Percentiles rank a stretch among this genome's conserved stretches.
phyloP scores from a whole-genome alignment of 2,329 filamentous ascomycete genomes.

The Botrytis byssoidea region DNA sequence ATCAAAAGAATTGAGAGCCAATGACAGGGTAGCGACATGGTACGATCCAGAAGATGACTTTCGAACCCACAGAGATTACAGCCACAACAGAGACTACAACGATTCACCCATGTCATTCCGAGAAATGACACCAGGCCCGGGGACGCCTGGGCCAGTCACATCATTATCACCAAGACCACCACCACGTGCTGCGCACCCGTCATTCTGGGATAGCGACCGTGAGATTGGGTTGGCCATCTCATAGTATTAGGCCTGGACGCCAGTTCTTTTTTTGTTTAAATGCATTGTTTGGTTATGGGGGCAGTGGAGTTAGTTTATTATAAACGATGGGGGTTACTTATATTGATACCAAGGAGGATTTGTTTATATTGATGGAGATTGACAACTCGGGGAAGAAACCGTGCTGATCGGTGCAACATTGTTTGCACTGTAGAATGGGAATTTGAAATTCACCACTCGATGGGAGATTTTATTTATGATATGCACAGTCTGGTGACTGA shows the following conservation, averaged over 20 bases:
- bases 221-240: conserved; percentile 21
- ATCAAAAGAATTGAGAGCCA: conserved; percentile 24
- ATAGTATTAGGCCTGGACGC: conserved; percentile 17
- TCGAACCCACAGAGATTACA: conserved; percentile 23
- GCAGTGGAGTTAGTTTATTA: conserved; percentile 16
- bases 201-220: conserved; percentile 15
- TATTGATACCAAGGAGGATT: conserved; percentile 22
- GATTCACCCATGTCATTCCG: conserved; percentile 26
- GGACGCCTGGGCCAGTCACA: not conserved
- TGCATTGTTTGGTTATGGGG: conserved; percentile 8
- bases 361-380: not conserved
- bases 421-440: not conserved
- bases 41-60: conserved; percentile 33
- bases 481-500: conserved; percentile 9
- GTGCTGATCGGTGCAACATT: not conserved
- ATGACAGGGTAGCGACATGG: conserved; percentile 31
- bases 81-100: conserved; percentile 24
- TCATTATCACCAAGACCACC: conserved; percentile 17
- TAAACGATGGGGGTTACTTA: not conserved
- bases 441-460: conserved; percentile 29
- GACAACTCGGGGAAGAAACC: not conserved
- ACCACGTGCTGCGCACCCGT: not conserved
- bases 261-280: not conserved
- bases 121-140: conserved; percentile 1
- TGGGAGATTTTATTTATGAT: conserved; percentile 9